Conservation (phyloP, 2,329 filamentous ascomycete species). For the Cercospora zeae-maydis region DNA sequence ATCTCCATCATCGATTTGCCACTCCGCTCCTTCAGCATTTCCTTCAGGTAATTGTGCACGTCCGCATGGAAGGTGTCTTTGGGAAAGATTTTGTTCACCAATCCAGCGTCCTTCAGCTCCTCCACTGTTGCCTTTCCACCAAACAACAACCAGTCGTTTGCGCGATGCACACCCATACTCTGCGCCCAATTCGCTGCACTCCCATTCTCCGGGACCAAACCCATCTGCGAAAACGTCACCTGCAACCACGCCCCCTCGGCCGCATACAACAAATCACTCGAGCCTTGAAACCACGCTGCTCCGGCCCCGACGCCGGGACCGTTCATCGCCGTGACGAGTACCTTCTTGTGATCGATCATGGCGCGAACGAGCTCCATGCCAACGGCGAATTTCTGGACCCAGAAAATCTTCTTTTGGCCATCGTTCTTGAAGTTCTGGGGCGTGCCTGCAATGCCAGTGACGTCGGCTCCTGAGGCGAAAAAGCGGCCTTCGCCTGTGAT, state of each 20-base stretch:
- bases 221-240: constrained; percentile 30
- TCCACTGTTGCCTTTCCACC: constrained; percentile 28
- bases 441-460: constrained; percentile 23
- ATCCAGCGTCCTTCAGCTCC: constrained; percentile 28
- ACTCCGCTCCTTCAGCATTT: constrained; percentile 27
- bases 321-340: constrained; percentile 31
- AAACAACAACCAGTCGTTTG: constrained; percentile 31
- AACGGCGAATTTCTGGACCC: constrained; percentile 23
- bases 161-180: constrained; percentile 28
- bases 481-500: constrained; percentile 32
- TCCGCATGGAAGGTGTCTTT: constrained; percentile 27
- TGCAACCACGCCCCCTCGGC: constrained; percentile 30
- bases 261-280: constrained; percentile 29
- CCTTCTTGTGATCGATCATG: constrained; percentile 32
- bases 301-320: constrained; percentile 31
- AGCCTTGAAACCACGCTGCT: constrained; percentile 31
- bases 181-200: constrained; percentile 28
- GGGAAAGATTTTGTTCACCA: constrained; percentile 31
- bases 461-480: constrained; percentile 30
- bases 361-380: constrained; percentile 28
- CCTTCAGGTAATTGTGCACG: constrained; percentile 26
- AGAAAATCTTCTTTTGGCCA: constrained; percentile 30
- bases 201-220: constrained; percentile 30
- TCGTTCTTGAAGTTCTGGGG: constrained; percentile 26
- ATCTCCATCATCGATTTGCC: constrained; percentile 32